phyloP scores from a whole-genome alignment of 2,329 filamentous ascomycete species.

The Colletotrichum sojae region DNA sequence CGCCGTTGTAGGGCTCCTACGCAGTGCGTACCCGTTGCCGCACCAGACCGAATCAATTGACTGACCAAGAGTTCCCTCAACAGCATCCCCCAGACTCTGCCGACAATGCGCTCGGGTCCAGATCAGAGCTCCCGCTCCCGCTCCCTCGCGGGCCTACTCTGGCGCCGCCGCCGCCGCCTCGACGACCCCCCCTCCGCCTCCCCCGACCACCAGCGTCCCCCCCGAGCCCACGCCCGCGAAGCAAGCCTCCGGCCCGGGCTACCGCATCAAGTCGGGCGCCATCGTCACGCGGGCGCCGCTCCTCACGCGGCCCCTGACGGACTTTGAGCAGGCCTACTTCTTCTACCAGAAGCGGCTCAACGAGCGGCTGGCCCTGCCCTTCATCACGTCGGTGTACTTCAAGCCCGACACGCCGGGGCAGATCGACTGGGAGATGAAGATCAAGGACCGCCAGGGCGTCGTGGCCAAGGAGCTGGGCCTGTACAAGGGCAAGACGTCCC shows the following conservation, averaged over 20 bases:
- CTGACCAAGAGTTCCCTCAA: conserved; percentile 4
- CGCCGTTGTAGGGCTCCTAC: conserved; percentile 63
- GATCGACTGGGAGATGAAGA: conserved; percentile 91
- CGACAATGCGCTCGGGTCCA: conserved; percentile 54
- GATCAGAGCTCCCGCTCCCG: conserved; percentile 40
- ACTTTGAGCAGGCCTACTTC: conserved; percentile 94
- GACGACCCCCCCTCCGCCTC: conserved; percentile 41
- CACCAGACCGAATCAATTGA: conserved; percentile 28
- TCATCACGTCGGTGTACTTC: conserved; percentile 94
- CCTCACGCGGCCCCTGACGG: conserved; percentile 84
- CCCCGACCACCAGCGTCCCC: conserved; percentile 47
- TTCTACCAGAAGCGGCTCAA: conserved; percentile 98
- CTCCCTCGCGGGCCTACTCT: conserved; percentile 52
- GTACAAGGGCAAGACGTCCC: conserved; percentile 79
- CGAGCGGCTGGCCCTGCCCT: conserved; percentile 89
- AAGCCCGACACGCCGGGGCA: conserved; percentile 89
- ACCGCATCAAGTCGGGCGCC: conserved; percentile 75
- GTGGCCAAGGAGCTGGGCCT: conserved; percentile 87
- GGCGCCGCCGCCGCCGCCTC: conserved; percentile 45
- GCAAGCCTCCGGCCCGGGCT: conserved; percentile 46
- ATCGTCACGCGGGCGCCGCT: conserved; percentile 91
- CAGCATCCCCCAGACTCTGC: conserved; percentile 52
- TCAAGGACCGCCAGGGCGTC: conserved; percentile 78
- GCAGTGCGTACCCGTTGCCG: conserved; percentile 57
- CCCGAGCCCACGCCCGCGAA: conserved; percentile 43